Evolutionary conservation across 768 basidiomycete species (phyloP), one percentile per base, ranked within the genome.

Genomic region (Trametes cinnabarina): DNA sequence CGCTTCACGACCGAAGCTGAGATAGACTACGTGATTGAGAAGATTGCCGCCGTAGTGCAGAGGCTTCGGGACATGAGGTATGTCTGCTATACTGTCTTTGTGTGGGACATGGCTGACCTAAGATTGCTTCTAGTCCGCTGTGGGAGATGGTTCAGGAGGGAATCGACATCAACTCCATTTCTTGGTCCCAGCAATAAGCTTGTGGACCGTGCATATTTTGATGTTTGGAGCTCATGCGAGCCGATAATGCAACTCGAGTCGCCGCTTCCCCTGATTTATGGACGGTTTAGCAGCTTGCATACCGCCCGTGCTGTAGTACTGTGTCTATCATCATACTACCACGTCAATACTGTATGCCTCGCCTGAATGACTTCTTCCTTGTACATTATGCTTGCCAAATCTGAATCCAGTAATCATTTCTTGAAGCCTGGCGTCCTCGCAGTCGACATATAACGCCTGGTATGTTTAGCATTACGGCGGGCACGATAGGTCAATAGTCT

Each of bases 111-210:
- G 9, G 3, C 26, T 52, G 20, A 47, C 28, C 48, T 12, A 62
- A 26, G 66, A 47, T 20, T 28, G 20, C 10, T 25, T 49, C 1
- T 61, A 92, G 93, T 68, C 97, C 97, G 32, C 74, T 99, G 52
- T 99, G 96, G 96, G 97, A 99, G 76, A 98, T 99, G 95, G 95
- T 98, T 15, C 94, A 97, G 74, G 97, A 98, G 71, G 96, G 96
- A 41, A 95, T 98, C 58, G 97, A 99, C 72, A 83, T 98, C 65
- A 94, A 86, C 69, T 81, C 89, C 17, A 99, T 98, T 70, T 83
- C 98, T 74, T 98, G 95, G 95, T 89, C 91, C 44, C 91, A 83
- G 70, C 79, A 81, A 63, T 82, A 72, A 25, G 22, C 20, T 37
- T n/a, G 42, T 19, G 7, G 12, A 7, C 7, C 7, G 30, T 32